Evolutionary conservation across 768 basidiomycete species (phyloP), one percentile per base, ranked within the genome.

Genomic region (Kwoniella dendrophila): DNA sequence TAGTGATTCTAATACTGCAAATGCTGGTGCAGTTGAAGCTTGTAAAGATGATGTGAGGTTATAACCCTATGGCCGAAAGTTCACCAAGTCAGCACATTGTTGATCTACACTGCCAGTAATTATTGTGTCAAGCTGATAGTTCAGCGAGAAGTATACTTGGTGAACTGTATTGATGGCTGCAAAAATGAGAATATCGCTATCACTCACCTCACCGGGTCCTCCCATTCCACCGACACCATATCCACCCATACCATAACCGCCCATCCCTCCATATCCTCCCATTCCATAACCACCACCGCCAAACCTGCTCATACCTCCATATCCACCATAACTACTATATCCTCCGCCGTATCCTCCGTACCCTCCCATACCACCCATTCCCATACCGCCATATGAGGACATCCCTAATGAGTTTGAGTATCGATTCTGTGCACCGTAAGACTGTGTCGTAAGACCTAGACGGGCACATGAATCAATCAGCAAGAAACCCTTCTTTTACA

Each of bases 1-100:
- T 75, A 99, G 88, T 11, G 90, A 90, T 70, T 97, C 93, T 29
- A 99, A 83, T 59, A 99, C 87, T 29, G 89, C 84, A 73, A 99
- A 99, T 2, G 95, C 97, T 59, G 90, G 88, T 56, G 90, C 88
- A 1, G 95, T 99, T 10, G 90, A 89, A 5, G 86, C 78, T 81
- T 96, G 92, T 63, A 97, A 87, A 0, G 90, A 87, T 73, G 93
- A 91, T 0, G 92, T 88, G 59, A 97, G 86, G 4, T 86, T 85
- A 78, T 48, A 84, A 81, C 80, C 85, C 84, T 68, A 38, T 34
- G 48, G 2, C 22, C 75, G 26, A 43, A 56, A 36, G 75, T 72
- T 14, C n/a, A 38, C 49, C 20, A 59, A 56, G 27, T 67, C 73
- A 51, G 27, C 27, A 52, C 50, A 57, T 40, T 43, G 53, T 18